phyloP scores from a whole-genome alignment of 495 filamentous ascomycete genomes.

The Evansstolkia leycettana region DNA sequence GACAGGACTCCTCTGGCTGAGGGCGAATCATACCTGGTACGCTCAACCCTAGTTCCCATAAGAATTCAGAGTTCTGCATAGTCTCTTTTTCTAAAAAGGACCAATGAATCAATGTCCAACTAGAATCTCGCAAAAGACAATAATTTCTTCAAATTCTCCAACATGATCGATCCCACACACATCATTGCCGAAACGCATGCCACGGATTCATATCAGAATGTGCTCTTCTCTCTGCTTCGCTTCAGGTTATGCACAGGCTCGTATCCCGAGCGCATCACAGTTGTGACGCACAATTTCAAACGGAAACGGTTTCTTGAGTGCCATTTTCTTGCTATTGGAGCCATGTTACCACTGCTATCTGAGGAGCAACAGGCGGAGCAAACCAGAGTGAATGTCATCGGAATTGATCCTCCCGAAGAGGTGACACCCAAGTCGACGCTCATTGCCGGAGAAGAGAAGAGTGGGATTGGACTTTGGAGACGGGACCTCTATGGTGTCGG shows the following conservation, averaged over 20 bases:
- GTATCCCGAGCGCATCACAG: constrained; percentile 38
- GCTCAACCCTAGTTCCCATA: too few relatives aligned
- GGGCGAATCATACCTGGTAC: constrained; percentile 52
- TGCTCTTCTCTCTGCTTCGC: constrained; percentile 53
- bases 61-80: too few relatives aligned
- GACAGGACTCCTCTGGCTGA: constrained; percentile 43
- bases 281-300: constrained; percentile 72
- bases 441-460: constrained; percentile 25
- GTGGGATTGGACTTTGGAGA: constrained; percentile 32
- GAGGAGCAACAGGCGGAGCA: neutral
- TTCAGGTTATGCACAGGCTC: constrained; percentile 37
- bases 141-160: constrained; percentile 16
- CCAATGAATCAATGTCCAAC: constrained; percentile 2
- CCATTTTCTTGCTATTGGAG: constrained; percentile 54
- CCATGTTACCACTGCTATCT: constrained; percentile 13
- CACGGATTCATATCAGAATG: constrained; percentile 70
- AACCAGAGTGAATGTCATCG: constrained; percentile 37
- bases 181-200: constrained; percentile 50
- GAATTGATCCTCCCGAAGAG: constrained; percentile 56
- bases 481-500: constrained; percentile 33
- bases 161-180: constrained; percentile 11
- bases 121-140: constrained; percentile 36
- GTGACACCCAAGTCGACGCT: constrained; percentile 35
- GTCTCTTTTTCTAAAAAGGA: too few relatives aligned
- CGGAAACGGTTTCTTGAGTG: constrained; percentile 48